phyloP scores from a whole-genome alignment of 2,329 filamentous ascomycete genomes.

The Endoconidiophora polonica region DNA sequence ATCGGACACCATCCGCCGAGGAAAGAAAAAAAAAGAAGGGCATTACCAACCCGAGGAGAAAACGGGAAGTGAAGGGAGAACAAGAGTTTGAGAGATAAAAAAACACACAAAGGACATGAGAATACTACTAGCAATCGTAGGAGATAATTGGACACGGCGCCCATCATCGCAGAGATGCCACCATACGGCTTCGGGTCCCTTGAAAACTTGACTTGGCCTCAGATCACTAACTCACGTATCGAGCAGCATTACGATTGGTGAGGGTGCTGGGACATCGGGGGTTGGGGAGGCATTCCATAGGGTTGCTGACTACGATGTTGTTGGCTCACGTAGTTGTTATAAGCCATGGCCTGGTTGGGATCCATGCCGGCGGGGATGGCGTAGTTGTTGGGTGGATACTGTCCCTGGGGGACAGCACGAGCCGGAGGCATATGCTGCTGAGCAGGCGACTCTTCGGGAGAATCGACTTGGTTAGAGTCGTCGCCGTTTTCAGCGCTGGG shows the following conservation, averaged over 20 bases:
- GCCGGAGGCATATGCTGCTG: constrained; percentile 49
- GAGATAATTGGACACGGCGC: too few species aligned
- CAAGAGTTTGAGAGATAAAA: neutral
- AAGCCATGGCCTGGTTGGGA: constrained; percentile 43
- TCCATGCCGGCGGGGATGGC: constrained; percentile 53
- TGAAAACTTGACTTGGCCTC: too few species aligned
- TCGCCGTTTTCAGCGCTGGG: constrained; percentile 65
- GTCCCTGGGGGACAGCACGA: constrained; percentile 25
- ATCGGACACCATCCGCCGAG: neutral
- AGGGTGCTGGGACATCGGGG: constrained; percentile 66
- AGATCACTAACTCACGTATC: neutral
- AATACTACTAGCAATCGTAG: neutral
- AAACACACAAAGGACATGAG: neutral
- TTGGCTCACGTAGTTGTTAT: constrained; percentile 70
- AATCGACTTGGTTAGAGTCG: constrained; percentile 62
- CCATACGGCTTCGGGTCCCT: neutral
- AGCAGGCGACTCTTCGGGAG: constrained; percentile 73
- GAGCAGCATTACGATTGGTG: constrained; percentile 48
- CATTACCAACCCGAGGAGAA: constrained; percentile 8
- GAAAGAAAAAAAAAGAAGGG: constrained; percentile 3
- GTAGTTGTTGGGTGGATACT: constrained; percentile 40
- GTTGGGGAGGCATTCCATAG: constrained; percentile 63
- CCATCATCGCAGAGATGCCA: neutral
- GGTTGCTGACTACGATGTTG: constrained; percentile 27
- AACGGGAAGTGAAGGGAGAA: constrained; percentile 1